Evolutionary conservation across 106 monocot genomes (phyloP).

Genomic region (Apostasia ramifera): DNA sequence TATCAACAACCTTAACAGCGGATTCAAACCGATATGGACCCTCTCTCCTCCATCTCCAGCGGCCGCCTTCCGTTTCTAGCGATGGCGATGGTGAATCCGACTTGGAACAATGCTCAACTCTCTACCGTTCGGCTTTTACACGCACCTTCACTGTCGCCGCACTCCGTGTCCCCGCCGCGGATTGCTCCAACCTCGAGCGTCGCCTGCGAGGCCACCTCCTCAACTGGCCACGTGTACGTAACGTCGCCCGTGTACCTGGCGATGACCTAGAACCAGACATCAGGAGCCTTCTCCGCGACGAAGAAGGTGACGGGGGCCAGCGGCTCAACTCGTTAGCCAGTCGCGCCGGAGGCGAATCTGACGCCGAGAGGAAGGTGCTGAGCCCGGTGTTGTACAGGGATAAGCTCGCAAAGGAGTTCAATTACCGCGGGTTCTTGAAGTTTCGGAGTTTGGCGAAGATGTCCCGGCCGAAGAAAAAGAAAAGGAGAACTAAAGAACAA

Average conservation of each 20-base stretch:
- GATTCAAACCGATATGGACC: constrained; percentile 33
- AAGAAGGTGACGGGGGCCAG: constrained; percentile 7
- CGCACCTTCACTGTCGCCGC: constrained; percentile 64
- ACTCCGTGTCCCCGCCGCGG: constrained; percentile 60
- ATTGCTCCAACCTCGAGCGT: constrained; percentile 66
- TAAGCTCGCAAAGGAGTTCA: constrained; percentile 82
- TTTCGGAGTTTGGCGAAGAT: constrained; percentile 84
- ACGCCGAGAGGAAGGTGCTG: constrained; percentile 3
- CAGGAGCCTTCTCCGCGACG: constrained; percentile 6
- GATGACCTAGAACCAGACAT: constrained; percentile 67
- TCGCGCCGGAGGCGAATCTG: not conserved
- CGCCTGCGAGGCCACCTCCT: constrained; percentile 98
- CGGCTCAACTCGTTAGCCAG: constrained; percentile 23
- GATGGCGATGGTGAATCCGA: not conserved
- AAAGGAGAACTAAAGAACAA: constrained; percentile 15
- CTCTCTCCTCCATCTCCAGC: constrained; percentile 33
- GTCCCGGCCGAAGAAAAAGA: constrained; percentile 70
- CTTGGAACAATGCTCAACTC: not conserved
- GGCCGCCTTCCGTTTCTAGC: not conserved
- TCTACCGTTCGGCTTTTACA: constrained; percentile 38
- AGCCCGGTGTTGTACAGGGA: constrained; percentile 76
- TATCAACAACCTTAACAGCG: not conserved
- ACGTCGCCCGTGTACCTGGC: constrained; percentile 60
- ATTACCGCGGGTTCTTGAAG: constrained; percentile 65
- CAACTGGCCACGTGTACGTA: constrained; percentile 94